These are phyloP conservation scores for Larix sibirica DNA, from an alignment of 83 land plant species.

Conservation along the genomic window DNA sequence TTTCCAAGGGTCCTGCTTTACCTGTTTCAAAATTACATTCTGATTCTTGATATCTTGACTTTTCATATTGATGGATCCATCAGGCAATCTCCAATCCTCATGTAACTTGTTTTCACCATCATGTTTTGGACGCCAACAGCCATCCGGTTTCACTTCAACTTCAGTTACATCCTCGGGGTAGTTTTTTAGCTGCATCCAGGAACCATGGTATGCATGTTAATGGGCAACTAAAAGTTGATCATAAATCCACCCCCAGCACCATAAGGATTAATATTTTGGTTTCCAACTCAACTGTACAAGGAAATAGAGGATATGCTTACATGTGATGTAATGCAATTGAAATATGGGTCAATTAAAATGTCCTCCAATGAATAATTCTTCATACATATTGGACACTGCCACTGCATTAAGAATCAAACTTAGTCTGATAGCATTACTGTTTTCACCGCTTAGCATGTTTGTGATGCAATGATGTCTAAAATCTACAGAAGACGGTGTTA, in stretches of 20 bases:
- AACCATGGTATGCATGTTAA: background rate
- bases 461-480: too few species aligned
- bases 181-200: conserved; percentile 49
- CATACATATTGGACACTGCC: conserved; percentile 97
- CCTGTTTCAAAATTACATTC: conserved; percentile 15
- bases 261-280: background rate
- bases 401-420: conserved; percentile 57
- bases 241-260: background rate
- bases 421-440: background rate
- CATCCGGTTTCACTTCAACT: conserved; percentile 93
- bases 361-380: conserved; percentile 85
- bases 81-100: conserved; percentile 75
- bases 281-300: background rate
- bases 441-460: background rate
- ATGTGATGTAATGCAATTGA: conserved; percentile 71
- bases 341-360: conserved; percentile 89
- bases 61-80: conserved; percentile 42
- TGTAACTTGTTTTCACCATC: conserved; percentile 56
- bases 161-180: conserved; percentile 92
- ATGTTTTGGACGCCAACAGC: conserved; percentile 89
- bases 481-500: background rate
- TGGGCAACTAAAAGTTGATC: background rate
- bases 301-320: conserved; percentile 26
- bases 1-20: conserved; percentile 29
- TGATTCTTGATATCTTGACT: conserved; percentile 29